phyloP scores from a whole-genome alignment of 164 flowering plant species.

The Berberis thunbergii region DNA sequence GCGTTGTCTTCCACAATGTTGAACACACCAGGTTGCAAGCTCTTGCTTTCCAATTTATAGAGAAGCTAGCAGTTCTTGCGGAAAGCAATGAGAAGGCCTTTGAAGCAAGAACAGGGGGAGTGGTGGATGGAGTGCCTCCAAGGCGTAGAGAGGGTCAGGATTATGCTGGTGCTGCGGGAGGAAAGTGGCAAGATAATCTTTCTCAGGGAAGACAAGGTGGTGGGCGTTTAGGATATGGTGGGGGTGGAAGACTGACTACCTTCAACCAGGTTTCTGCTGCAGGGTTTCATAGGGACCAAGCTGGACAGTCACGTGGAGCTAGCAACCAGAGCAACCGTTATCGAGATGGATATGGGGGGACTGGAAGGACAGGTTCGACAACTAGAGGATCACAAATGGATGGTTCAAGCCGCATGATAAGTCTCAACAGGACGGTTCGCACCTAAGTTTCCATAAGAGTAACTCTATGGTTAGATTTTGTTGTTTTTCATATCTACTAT shows the following conservation, averaged over 20 bases:
- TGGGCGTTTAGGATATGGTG: slow-evolving; percentile 36
- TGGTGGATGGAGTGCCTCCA: slow-evolving; percentile 51
- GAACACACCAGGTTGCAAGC: slow-evolving; percentile 70
- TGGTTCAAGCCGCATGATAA: background rate
- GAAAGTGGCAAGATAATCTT: slow-evolving; percentile 66
- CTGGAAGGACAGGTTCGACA: slow-evolving; percentile 30
- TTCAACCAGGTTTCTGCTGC: slow-evolving; percentile 26
- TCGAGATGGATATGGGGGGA: slow-evolving; percentile 36
- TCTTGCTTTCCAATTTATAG: slow-evolving; percentile 72
- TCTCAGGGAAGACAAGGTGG: slow-evolving; percentile 55
- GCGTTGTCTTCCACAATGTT: slow-evolving; percentile 67
- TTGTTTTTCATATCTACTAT: too few species aligned
- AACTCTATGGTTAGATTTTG: too few species aligned
- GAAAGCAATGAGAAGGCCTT: slow-evolving; percentile 87
- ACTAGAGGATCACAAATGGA: slow-evolving; percentile 3
- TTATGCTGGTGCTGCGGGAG: slow-evolving; percentile 35
- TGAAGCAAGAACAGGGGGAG: slow-evolving; percentile 69
- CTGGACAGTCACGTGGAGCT: slow-evolving; percentile 27
- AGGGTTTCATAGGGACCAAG: slow-evolving; percentile 39
- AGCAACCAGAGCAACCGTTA: slow-evolving; percentile 31
- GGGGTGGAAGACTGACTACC: slow-evolving; percentile 28
- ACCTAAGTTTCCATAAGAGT: background rate
- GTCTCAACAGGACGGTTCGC: background rate
- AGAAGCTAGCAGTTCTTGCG: slow-evolving; percentile 63
- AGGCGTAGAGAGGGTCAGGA: slow-evolving; percentile 79